Evolutionary conservation across 129 eudicot genomes (phyloP), one percentile per base, ranked within the genome.

Genomic region (Glebionis coronaria): DNA sequence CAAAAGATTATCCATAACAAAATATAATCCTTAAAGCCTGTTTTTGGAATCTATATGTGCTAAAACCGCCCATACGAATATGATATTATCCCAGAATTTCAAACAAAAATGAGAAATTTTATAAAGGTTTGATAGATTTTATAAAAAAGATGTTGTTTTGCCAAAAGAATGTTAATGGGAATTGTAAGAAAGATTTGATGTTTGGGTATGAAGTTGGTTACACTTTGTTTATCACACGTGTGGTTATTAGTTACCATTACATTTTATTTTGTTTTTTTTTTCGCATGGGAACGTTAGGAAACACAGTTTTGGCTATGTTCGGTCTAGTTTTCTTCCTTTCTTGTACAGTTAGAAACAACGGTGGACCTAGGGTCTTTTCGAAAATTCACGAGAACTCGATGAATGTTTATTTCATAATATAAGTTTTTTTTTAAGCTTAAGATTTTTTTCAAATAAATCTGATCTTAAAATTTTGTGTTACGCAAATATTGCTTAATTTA

Each of bases 1-100:
- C 77, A 82, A 72, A 35, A 88, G 55, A 73, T 73, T 73, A 35
- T 85, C 87, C 91, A 88, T 85, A 67, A 80, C 4, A 57, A 74
- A 27, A 67, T 38, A 50, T 59, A 59, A 64, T 67, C 69, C 67
- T 27, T 19, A n/a, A 56, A 15, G 53, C 29, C 38, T 62, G 72
- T 50, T 9, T 64, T 57, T 62, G 63, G 54, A 23, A 72, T 62
- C 76, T 29, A 25, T 69, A 40, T 56, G 44, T 69, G 27, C 73
- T 74, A 46, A 65, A 74, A 74, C 72, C 51, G 73, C 72, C 78
- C 79, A 74, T 74, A 15, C 79, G 44, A 23, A 21, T 6, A 29
- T 35, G 42, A 75, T n/a, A n/a, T 60, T 63, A 60, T 75, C 62
- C 12, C 8, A 35, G 4, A 14, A 20, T 49, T 68, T 9, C 4